Evolutionary conservation across 2,329 filamentous ascomycete species (phyloP).

Genomic region (Alternaria rosae): DNA sequence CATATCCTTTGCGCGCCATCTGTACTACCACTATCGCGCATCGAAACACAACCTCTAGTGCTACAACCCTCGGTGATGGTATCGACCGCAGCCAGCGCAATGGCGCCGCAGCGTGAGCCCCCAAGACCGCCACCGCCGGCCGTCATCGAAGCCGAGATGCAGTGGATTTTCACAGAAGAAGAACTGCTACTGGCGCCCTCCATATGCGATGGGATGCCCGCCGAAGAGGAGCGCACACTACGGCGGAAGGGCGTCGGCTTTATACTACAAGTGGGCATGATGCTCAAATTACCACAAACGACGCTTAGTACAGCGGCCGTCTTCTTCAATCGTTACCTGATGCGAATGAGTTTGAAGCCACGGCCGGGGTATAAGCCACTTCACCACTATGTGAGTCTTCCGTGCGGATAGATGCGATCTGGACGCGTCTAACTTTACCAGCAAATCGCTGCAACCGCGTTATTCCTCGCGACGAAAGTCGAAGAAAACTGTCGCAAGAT

Average conservation of each 20-base stretch:
- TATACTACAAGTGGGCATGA: conserved; percentile 90
- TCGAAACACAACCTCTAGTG: neutral
- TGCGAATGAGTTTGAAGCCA: conserved; percentile 83
- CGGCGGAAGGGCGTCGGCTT: conserved; percentile 95
- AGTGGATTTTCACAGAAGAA: conserved; percentile 89
- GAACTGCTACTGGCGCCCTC: conserved; percentile 86
- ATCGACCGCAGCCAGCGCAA: conserved; percentile 30
- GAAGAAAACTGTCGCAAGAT: conserved; percentile 98
- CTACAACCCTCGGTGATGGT: conserved; percentile 34
- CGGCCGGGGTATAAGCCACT: conserved; percentile 72
- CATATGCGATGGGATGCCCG: conserved; percentile 79
- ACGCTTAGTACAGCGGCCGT: conserved; percentile 91
- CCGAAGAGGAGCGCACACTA: conserved; percentile 78
- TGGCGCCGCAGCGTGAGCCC: conserved; percentile 37
- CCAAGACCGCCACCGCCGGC: conserved; percentile 53
- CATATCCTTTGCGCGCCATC: neutral
- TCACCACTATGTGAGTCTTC: conserved; percentile 74
- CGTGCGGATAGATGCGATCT: neutral
- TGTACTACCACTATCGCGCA: neutral
- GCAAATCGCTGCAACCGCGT: conserved; percentile 86
- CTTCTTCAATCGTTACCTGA: conserved; percentile 96
- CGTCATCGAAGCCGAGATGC: conserved; percentile 65
- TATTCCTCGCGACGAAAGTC: conserved; percentile 96
- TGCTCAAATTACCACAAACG: conserved; percentile 89
- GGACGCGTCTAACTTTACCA: conserved; percentile 30